Evolutionary conservation across 257 asterid species (phyloP), one percentile per base, ranked within the genome.

Genomic region (Lavandula angustifolia): DNA sequence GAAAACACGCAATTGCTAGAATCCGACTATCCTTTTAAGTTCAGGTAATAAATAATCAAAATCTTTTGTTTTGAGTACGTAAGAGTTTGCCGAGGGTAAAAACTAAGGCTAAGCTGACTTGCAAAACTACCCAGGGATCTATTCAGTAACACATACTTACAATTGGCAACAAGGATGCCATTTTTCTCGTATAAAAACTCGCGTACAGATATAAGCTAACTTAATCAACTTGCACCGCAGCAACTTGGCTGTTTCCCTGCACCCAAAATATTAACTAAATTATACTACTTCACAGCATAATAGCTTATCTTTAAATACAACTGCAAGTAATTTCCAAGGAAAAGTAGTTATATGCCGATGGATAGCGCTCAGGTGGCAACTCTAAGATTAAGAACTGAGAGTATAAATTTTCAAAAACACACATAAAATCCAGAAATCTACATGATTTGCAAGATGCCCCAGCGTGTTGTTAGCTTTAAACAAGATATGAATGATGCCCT

Each of bases 61-160:
- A 52, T 42, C 27, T 59, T 42, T 33, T 4, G 62, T 10, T 14
- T 4, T 6, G 3, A 34, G 17, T 62, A 43, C 37, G 40, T 6
- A 42, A 4, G 42, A 57, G 59, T n/a, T n/a, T n/a, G n/a, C n/a
- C n/a, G n/a, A n/a, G n/a, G n/a, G n/a, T 43, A 38, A 27, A 42
- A 29, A 13, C 69, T 31, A 40, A 5, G 6, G 48, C 60, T 67
- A n/a, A 44, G 11, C 51, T 18, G 48, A 33, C 49, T 51, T 27
- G 62, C 74, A 62, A 78, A 67, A 74, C 70, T 56, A 62, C 63
- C 64, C 60, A 32, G 8, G 56, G 69, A 49, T 58, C 74, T 44
- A 46, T 53, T 54, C 56, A 74, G 35, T 44, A 40, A 14, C 32
- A 60, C 47, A 57, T 59, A 67, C 64, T 73, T 78, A 70, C 79